These are phyloP conservation scores for Pinus taeda DNA, from an alignment of 75 land plant species.

Conservation along the genomic window DNA sequence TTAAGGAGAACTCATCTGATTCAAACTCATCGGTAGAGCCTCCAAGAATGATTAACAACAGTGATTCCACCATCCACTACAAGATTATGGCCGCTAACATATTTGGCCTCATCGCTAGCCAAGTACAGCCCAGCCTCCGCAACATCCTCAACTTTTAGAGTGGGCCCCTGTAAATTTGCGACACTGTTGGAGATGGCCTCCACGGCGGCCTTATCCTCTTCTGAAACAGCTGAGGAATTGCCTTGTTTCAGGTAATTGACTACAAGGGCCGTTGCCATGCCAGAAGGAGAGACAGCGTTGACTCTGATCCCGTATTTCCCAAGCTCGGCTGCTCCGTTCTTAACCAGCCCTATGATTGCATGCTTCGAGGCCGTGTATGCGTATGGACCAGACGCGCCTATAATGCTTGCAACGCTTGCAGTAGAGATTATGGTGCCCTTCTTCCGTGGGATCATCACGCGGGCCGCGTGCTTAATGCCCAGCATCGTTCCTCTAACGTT, in stretches of 20 bases:
- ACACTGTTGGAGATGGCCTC: neutral
- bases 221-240: neutral
- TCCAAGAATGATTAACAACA: neutral
- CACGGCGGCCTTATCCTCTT: neutral
- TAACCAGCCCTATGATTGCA: conserved; percentile 36
- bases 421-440: conserved; percentile 53
- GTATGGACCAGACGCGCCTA: conserved; percentile 41
- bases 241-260: no score
- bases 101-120: neutral
- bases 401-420: conserved; percentile 32
- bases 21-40: no score
- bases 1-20: no score
- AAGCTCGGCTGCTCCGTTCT: conserved; percentile 35
- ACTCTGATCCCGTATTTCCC: conserved; percentile 37
- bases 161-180: neutral
- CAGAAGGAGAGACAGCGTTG: conserved; percentile 49
- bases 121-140: neutral
- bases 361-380: conserved; percentile 43
- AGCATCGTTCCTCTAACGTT: conserved; percentile 55
- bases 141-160: neutral
- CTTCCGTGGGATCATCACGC: conserved; percentile 55
- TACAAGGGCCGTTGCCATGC: conserved; percentile 9
- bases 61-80: neutral
- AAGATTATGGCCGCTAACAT: conserved; percentile 1
- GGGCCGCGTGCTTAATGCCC: conserved; percentile 78